Evolutionary conservation across 1,284 basidiomycete species (phyloP), one percentile per base, ranked within the genome.

Genomic region (Naganishia sp.): DNA sequence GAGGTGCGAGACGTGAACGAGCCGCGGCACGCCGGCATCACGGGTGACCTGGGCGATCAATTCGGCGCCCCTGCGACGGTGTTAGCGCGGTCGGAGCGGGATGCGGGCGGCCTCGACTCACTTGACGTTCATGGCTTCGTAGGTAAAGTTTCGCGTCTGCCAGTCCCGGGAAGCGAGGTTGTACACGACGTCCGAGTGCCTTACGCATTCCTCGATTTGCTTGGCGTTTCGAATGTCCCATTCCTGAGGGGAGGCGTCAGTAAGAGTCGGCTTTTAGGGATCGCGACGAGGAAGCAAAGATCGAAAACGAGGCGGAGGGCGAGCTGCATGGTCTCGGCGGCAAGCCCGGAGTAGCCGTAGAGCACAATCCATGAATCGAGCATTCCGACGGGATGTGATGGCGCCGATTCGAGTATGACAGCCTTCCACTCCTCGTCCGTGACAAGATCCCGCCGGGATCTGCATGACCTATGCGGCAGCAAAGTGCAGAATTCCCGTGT

Each of bases 101-200:
- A 32, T 25, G 31, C 15, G 31, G 18, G 28, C 35, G 13, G n/a
- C 17, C 28, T 9, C 7, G 4, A 69, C 74, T 69, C 52, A 75
- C 73, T 73, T 74, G 69, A 79, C 77, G 71, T 80, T 79, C 79
- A 83, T 70, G 67, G 88, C 87, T 57, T 84, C 79, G 80, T 87
- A 94, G 71, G 86, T 83, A 81, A 89, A 98, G 83, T 92, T 93
- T 82, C 90, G 92, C 66, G 92, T 99, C 82, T 93, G 90, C 79
- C 89, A 94, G 77, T 95, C 89, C 68, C 93, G 83, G 32, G 92
- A 92, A 61, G 89, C 87, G 65, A 95, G 85, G 82, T 95, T 96
- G 84, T 92, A 94, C n/a, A 97, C 96, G 6, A 90, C 90, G 79
- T 99, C 92, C 39, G 96, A 99, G 81, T 98, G 93, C 72, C 92